Conservation (phyloP, 2,329 filamentous ascomycete genomes). For the Colletotrichum musae region DNA sequence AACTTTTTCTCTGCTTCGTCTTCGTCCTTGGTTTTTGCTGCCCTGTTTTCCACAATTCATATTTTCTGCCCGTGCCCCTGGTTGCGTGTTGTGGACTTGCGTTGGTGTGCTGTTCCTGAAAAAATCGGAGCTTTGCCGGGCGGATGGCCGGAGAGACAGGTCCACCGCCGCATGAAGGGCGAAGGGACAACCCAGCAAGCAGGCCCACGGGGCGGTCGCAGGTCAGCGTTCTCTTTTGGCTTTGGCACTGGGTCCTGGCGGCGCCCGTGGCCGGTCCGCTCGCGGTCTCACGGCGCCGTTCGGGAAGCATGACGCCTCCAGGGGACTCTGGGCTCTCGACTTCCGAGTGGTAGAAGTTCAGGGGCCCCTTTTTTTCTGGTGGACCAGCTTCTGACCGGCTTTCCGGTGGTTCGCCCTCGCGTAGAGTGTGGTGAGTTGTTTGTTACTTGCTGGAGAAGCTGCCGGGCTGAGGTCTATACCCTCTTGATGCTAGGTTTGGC, state of each 20-base stretch:
- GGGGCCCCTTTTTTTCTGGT: neutral
- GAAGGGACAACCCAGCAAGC: neutral
- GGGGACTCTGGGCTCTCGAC: slow-evolving; percentile 8
- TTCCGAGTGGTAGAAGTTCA: neutral
- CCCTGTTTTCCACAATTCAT: slow-evolving; percentile 22
- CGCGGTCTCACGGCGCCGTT: slow-evolving; percentile 31
- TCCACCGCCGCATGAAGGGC: slow-evolving; percentile 2
- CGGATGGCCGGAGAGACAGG: slow-evolving; percentile 35
- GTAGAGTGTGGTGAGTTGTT: neutral
- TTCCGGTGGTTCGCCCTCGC: slow-evolving; percentile 7
- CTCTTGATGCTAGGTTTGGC: slow-evolving; percentile 5
- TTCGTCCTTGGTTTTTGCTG: slow-evolving; percentile 6
- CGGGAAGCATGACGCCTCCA: slow-evolving; percentile 37
- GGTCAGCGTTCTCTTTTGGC: slow-evolving; percentile 2
- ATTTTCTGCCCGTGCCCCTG: slow-evolving; percentile 1
- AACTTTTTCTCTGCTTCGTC: slow-evolving; percentile 1
- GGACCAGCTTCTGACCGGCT: neutral
- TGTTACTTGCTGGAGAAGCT: neutral
- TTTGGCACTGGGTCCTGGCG: slow-evolving; percentile 14
- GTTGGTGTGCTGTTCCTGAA: slow-evolving; percentile 21
- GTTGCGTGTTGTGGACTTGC: slow-evolving; percentile 8
- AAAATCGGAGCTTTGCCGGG: slow-evolving; percentile 14
- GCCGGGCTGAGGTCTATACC: slow-evolving; percentile 19
- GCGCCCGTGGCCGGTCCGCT: slow-evolving; percentile 12
- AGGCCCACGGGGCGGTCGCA: slow-evolving; percentile 4